Evolutionary conservation across 2,329 filamentous ascomycete genomes (phyloP).

Genomic region (Colletotrichum brevisporum): DNA sequence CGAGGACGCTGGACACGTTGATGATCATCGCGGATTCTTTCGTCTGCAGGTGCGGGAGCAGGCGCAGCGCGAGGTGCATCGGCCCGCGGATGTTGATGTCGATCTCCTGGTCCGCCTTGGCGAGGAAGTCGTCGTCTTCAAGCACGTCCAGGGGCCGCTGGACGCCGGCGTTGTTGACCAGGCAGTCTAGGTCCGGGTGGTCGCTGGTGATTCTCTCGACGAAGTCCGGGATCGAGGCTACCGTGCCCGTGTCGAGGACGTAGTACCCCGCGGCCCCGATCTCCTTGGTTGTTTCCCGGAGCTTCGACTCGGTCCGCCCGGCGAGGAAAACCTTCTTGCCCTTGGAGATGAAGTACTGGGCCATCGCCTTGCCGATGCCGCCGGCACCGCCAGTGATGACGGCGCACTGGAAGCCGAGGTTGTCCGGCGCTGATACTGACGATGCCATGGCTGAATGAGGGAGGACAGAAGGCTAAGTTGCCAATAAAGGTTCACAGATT

Average conservation of each 20-base stretch:
- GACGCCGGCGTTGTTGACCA: slow-evolving; percentile 73
- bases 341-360: slow-evolving; percentile 59
- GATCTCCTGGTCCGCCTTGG: slow-evolving; percentile 69
- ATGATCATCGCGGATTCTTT: slow-evolving; percentile 60
- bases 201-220: slow-evolving; percentile 59
- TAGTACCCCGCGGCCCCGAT: slow-evolving; percentile 66
- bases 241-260: slow-evolving; percentile 64
- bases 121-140: slow-evolving; percentile 58
- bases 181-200: slow-evolving; percentile 65
- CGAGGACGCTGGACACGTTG: slow-evolving; percentile 69
- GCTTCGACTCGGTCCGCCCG: slow-evolving; percentile 68
- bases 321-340: slow-evolving; percentile 67
- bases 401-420: slow-evolving; percentile 58
- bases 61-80: slow-evolving; percentile 65
- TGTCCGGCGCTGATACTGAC: neutral
- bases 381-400: slow-evolving; percentile 66
- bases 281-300: slow-evolving; percentile 57
- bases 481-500: too few relatives aligned
- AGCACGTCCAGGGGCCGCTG: slow-evolving; percentile 65
- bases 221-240: slow-evolving; percentile 59
- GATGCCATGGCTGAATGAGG: slow-evolving; percentile 6
- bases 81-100: slow-evolving; percentile 71
- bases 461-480: too few relatives aligned
- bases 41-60: slow-evolving; percentile 64
- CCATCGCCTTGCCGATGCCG: slow-evolving; percentile 65